phyloP scores from a whole-genome alignment of 306 rosid species.

The Abrus precatorius region DNA sequence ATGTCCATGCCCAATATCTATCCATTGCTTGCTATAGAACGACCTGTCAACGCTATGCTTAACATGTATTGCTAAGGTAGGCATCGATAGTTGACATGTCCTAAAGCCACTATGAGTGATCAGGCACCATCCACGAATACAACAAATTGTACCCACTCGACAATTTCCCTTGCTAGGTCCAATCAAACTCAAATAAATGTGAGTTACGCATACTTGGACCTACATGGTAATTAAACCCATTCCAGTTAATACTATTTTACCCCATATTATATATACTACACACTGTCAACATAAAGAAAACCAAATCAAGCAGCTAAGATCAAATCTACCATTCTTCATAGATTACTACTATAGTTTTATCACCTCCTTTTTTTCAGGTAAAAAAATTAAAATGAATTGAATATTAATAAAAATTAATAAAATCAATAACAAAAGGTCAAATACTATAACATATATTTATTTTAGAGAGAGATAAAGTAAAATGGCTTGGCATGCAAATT shows the following conservation, averaged over 20 bases:
- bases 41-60: constrained; percentile 51
- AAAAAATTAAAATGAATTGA: too few relatives aligned
- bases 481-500: neutral
- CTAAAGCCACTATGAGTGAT: constrained; percentile 46
- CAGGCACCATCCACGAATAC: constrained; percentile 39
- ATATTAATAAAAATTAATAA: too few relatives aligned
- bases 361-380: too few relatives aligned
- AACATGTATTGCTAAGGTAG: constrained; percentile 56
- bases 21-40: constrained; percentile 47
- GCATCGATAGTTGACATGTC: constrained; percentile 59
- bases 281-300: neutral
- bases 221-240: constrained; percentile 15
- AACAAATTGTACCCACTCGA: constrained; percentile 55
- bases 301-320: neutral
- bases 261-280: neutral
- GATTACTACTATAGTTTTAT: too few relatives aligned
- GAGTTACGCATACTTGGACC: constrained; percentile 2
- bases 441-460: neutral
- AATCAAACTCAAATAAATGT: constrained; percentile 49
- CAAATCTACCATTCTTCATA: neutral
- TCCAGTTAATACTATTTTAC: constrained; percentile 5
- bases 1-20: constrained; percentile 40
- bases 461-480: neutral
- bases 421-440: neutral
- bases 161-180: constrained; percentile 52